Conservation (phyloP, 1,139 yeast genomes). For the Fermentozyma sake region DNA sequence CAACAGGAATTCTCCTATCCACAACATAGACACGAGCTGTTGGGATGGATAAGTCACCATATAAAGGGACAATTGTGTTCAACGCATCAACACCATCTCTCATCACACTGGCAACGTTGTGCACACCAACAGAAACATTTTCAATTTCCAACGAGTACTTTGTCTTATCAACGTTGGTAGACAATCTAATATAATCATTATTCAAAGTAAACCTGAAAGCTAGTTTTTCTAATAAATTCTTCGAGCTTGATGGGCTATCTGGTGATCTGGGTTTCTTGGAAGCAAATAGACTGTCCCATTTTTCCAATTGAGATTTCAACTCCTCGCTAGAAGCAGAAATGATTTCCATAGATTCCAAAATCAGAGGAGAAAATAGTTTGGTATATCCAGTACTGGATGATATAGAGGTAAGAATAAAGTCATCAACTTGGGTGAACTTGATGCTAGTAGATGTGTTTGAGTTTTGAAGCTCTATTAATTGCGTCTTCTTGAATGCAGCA, state of each 20-base stretch:
- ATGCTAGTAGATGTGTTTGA: constrained; percentile 23
- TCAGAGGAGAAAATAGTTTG: constrained; percentile 28
- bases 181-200: constrained; percentile 36
- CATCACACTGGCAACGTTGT: constrained; percentile 18
- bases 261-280: no score
- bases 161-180: constrained; percentile 28
- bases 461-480: constrained; percentile 25
- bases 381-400: constrained; percentile 30
- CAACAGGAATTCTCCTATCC: constrained; percentile 33
- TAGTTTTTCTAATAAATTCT: constrained; percentile 6
- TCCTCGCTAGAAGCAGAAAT: constrained; percentile 10
- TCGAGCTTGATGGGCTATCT: no score
- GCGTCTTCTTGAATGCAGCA: constrained; percentile 8
- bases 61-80: constrained; percentile 21
- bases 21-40: constrained; percentile 35
- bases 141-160: constrained; percentile 34
- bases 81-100: constrained; percentile 5
- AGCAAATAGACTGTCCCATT: no score
- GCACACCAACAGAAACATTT: constrained; percentile 15
- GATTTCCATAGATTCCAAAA: constrained; percentile 18
- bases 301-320: neutral
- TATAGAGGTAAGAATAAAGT: constrained; percentile 14
- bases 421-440: constrained; percentile 13
- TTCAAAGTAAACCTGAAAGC: constrained; percentile 24
- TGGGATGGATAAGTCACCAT: constrained; percentile 40